Conservation (phyloP, 2,329 filamentous ascomycete species). For the Microsporum audouinii region DNA sequence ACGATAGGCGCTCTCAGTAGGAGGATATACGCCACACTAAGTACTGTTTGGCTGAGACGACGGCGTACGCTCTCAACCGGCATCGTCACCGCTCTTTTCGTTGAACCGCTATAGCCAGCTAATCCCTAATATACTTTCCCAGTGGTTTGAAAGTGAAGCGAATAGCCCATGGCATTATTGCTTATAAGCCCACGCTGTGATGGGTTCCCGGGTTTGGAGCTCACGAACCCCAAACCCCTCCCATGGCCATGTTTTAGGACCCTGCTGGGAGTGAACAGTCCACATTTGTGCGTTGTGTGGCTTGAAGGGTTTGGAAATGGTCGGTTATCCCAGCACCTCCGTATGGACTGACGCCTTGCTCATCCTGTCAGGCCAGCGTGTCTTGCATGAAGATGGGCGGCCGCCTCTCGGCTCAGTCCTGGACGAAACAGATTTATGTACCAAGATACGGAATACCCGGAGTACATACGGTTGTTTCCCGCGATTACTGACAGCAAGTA, state of each 20-base stretch:
- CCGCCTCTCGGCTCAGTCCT: neutral
- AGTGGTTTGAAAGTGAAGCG: conserved; percentile 2
- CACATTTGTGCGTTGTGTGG: neutral
- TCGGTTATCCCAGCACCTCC: neutral
- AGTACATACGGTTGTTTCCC: neutral
- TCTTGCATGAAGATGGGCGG: neutral
- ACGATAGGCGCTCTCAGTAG: neutral
- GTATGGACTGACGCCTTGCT: neutral
- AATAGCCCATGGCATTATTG: neutral
- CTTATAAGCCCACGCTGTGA: neutral
- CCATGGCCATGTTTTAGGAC: neutral
- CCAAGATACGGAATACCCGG: neutral
- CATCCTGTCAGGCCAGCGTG: neutral
- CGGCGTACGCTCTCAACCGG: neutral
- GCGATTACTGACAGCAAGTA: neutral
- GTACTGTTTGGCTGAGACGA: neutral
- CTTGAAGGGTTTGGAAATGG: neutral
- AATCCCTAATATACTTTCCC: neutral
- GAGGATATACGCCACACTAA: neutral
- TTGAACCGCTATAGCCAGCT: conserved; percentile 1
- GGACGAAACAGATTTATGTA: neutral
- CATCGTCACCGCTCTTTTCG: conserved; percentile 1
- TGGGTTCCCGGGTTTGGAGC: neutral
- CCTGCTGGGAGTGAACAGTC: neutral
- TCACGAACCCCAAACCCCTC: neutral